These are phyloP conservation scores for Coemansia sp. DNA, from an alignment of 192 early-diverging fungal genomes.

Conservation along the genomic window DNA sequence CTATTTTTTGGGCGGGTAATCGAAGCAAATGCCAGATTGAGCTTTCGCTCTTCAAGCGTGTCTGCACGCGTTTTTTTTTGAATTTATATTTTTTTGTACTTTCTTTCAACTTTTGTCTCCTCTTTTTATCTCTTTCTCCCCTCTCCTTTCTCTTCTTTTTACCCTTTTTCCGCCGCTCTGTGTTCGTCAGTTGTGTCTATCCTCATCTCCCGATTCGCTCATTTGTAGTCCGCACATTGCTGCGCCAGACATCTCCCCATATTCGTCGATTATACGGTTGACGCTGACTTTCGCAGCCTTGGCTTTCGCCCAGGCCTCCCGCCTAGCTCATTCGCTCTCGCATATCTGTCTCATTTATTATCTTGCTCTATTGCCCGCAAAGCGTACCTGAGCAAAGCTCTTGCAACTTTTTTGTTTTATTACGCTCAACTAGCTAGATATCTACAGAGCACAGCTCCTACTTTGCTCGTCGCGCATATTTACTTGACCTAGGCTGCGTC, in stretches of 20 bases:
- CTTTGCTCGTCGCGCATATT: not conserved
- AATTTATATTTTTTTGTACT: not conserved
- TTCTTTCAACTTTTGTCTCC: slow-evolving; percentile 1
- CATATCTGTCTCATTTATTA: not conserved
- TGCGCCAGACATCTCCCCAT: slow-evolving; percentile 3
- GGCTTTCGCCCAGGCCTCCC: not conserved
- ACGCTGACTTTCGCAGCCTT: not conserved
- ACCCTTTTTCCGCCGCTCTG: not conserved
- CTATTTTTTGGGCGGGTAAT: not conserved
- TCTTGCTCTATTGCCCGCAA: not conserved
- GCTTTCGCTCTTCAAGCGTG: not conserved
- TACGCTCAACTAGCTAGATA: not conserved
- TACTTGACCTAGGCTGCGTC: not conserved
- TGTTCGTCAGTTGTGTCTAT: not conserved
- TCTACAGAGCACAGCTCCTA: not conserved
- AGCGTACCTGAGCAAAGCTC: not conserved
- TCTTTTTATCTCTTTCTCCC: not conserved
- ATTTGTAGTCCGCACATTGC: not conserved
- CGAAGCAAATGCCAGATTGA: not conserved
- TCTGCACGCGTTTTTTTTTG: not conserved
- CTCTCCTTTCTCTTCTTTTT: not conserved
- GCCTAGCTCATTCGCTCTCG: not conserved
- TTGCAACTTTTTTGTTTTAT: not conserved
- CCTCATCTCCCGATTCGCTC: slow-evolving; percentile 5
- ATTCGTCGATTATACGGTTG: not conserved